phyloP scores from a whole-genome alignment of 31 red algal genomes.

The Asparagopsis taxiformis region DNA sequence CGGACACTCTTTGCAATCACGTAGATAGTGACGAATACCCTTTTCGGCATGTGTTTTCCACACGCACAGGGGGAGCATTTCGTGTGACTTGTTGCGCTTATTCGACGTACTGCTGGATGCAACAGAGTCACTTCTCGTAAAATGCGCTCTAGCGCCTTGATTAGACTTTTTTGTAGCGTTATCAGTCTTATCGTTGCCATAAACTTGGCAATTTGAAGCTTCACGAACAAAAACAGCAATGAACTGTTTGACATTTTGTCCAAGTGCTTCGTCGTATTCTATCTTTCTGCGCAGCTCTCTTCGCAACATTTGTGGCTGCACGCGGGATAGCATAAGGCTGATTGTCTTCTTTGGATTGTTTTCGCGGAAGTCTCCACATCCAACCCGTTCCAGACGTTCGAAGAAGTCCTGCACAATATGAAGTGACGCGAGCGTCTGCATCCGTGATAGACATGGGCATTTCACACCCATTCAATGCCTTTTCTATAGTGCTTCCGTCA shows the following conservation, averaged over 20 bases:
- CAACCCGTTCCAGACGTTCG: constrained; percentile 43
- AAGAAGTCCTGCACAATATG: constrained; percentile 48
- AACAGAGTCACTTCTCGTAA: not conserved
- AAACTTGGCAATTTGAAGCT: constrained; percentile 36
- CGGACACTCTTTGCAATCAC: constrained; percentile 7
- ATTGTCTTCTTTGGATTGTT: constrained; percentile 47
- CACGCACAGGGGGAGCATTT: not conserved
- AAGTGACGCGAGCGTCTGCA: constrained; percentile 36
- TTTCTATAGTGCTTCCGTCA: constrained; percentile 4
- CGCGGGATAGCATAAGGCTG: not conserved
- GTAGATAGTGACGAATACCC: constrained; percentile 2
- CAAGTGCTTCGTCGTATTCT: constrained; percentile 24
- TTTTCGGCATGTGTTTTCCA: constrained; percentile 4
- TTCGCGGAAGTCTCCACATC: constrained; percentile 20
- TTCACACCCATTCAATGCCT: not conserved
- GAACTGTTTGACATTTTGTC: constrained; percentile 28
- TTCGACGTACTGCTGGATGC: not conserved
- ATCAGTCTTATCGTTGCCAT: not conserved
- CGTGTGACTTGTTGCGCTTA: not conserved
- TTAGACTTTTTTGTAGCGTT: not conserved
- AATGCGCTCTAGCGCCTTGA: too few species aligned
- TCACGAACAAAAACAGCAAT: constrained; percentile 4
- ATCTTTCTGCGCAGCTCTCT: constrained; percentile 20
- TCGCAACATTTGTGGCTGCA: constrained; percentile 21
- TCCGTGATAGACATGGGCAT: constrained; percentile 32